Evolutionary conservation across 2,329 filamentous ascomycete genomes (phyloP).

Genomic region (Nannizziopsis barbatae): DNA sequence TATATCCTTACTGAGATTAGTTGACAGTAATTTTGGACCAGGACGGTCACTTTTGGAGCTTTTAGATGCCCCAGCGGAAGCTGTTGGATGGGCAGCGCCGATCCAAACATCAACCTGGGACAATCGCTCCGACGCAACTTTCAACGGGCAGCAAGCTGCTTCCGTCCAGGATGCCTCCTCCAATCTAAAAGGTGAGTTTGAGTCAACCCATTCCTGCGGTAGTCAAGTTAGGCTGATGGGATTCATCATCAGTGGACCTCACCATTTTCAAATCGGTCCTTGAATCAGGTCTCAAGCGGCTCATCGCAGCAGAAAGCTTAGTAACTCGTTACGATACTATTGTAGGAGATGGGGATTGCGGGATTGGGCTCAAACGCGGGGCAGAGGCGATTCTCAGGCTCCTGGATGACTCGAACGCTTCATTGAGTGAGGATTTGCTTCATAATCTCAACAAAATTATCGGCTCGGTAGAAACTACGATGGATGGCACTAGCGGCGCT

Average conservation of each 20-base stretch:
- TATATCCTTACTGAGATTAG: constrained; percentile 53
- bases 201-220: neutral
- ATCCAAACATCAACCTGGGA: constrained; percentile 51
- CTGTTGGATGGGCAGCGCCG: constrained; percentile 55
- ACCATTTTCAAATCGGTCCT: constrained; percentile 41
- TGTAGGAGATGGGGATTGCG: constrained; percentile 84
- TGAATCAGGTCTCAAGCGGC: constrained; percentile 43
- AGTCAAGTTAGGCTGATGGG: neutral
- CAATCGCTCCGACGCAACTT: constrained; percentile 33
- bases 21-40: constrained; percentile 46
- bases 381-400: constrained; percentile 53
- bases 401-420: constrained; percentile 30
- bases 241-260: constrained; percentile 10
- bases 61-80: constrained; percentile 56
- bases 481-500: constrained; percentile 68
- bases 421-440: constrained; percentile 47
- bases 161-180: constrained; percentile 40
- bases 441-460: constrained; percentile 51
- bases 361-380: constrained; percentile 72
- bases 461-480: constrained; percentile 53
- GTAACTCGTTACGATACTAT: constrained; percentile 63
- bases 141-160: constrained; percentile 18
- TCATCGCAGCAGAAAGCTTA: constrained; percentile 54
- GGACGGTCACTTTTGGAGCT: constrained; percentile 51
- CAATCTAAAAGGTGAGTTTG: constrained; percentile 40